These are phyloP conservation scores for Martiniozyma asiatica DNA, from an alignment of 1,139 yeast genomes.

Conservation along the genomic window DNA sequence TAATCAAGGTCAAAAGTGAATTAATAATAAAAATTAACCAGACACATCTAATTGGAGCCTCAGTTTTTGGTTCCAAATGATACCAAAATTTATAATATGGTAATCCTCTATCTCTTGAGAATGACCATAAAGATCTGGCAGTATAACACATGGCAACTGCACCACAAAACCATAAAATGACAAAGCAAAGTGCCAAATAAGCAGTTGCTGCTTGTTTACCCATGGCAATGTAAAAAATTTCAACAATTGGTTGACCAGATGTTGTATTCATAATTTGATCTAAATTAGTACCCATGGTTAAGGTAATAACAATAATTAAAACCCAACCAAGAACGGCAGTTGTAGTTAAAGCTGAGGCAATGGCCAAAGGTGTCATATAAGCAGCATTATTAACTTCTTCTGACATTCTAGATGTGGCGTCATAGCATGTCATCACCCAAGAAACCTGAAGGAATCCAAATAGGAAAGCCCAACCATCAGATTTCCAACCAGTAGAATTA, in stretches of 20 bases:
- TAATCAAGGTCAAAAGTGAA: slow-evolving; percentile 25
- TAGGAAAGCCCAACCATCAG: slow-evolving; percentile 25
- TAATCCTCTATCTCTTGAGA: slow-evolving; percentile 31
- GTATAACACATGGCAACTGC: slow-evolving; percentile 24
- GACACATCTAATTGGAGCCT: slow-evolving; percentile 27
- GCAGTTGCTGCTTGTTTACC: slow-evolving; percentile 45
- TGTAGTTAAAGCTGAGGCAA: slow-evolving; percentile 23
- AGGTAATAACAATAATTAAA: slow-evolving; percentile 22
- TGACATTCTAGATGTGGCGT: slow-evolving; percentile 32
- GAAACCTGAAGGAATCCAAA: slow-evolving; percentile 26
- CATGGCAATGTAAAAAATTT: slow-evolving; percentile 36
- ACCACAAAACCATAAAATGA: slow-evolving; percentile 25
- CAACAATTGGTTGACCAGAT: slow-evolving; percentile 40
- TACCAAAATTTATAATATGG: slow-evolving; percentile 28
- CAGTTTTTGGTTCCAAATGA: slow-evolving; percentile 23
- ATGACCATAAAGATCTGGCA: slow-evolving; percentile 26
- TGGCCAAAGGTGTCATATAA: slow-evolving; percentile 23
- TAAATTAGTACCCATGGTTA: slow-evolving; percentile 35
- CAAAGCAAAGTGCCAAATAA: slow-evolving; percentile 34
- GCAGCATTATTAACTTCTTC: slow-evolving; percentile 40
- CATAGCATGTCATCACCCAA: slow-evolving; percentile 28
- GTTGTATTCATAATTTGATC: slow-evolving; percentile 24
- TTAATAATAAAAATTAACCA: slow-evolving; percentile 24
- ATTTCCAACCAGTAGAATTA: slow-evolving; percentile 24
- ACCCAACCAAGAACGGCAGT: slow-evolving; percentile 26